A percentile compares a stretch with the other conserved stretches of the same genome.
phyloP scores from a whole-genome alignment of 106 monocot species.

The Vanilla planifolia region DNA sequence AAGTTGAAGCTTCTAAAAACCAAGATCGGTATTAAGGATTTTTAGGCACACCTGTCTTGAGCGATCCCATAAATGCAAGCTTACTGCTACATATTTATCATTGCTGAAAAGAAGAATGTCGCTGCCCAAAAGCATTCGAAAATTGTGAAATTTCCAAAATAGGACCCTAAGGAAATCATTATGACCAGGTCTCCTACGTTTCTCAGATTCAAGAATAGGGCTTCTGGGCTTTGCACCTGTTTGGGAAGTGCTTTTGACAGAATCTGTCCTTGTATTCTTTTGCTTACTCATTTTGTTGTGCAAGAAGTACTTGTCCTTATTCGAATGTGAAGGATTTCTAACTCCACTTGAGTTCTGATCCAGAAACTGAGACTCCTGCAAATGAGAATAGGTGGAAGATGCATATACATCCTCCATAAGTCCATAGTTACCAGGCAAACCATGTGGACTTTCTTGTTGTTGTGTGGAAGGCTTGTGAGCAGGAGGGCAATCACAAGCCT shows the following conservation, averaged over 20 bases:
- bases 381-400: slow-evolving; percentile 33
- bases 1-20: not conserved
- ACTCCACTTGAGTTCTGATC: slow-evolving; percentile 21
- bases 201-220: slow-evolving; percentile 74
- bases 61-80: slow-evolving; percentile 92
- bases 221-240: slow-evolving; percentile 62
- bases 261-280: slow-evolving; percentile 26
- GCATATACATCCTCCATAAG: slow-evolving; percentile 32
- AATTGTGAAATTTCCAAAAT: slow-evolving; percentile 98
- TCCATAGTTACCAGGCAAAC: slow-evolving; percentile 53
- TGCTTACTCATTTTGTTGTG: slow-evolving; percentile 37
- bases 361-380: slow-evolving; percentile 32
- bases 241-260: slow-evolving; percentile 38
- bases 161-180: slow-evolving; percentile 74
- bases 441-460: slow-evolving; percentile 36
- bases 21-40: not conserved
- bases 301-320: slow-evolving; percentile 39
- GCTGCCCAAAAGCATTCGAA: slow-evolving; percentile 95
- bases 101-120: slow-evolving; percentile 96
- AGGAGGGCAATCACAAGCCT: slow-evolving; percentile 98
- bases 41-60: slow-evolving; percentile 53
- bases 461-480: slow-evolving; percentile 38
- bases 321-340: slow-evolving; percentile 23
- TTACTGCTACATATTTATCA: slow-evolving; percentile 96
- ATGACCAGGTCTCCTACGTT: slow-evolving; percentile 49